Evolutionary conservation across 1,139 yeast genomes (phyloP).

Genomic region (Scheffersomyces insectosa): DNA sequence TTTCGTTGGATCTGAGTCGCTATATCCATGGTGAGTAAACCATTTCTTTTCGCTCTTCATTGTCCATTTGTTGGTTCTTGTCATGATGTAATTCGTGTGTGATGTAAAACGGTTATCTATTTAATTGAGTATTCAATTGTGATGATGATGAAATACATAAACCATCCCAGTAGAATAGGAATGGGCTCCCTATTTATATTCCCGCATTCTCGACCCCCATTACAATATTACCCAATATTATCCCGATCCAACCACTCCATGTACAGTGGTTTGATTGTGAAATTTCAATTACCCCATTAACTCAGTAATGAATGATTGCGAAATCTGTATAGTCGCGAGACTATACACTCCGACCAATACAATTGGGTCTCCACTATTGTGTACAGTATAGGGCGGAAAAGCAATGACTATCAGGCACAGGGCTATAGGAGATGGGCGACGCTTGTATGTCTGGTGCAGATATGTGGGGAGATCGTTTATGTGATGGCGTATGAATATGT

Average conservation of each 20-base stretch:
- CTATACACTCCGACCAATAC: background rate
- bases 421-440: no score
- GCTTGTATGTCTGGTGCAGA: background rate
- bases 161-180: background rate
- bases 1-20: constrained; percentile 68
- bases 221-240: no score
- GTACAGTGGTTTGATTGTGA: background rate
- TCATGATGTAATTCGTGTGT: constrained; percentile 43
- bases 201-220: no score
- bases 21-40: constrained; percentile 74
- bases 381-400: no score
- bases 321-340: background rate
- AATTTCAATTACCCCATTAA: constrained; percentile 1
- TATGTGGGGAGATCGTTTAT: constrained; percentile 1
- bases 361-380: background rate
- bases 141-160: background rate
- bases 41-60: constrained; percentile 61
- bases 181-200: constrained; percentile 9
- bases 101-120: background rate
- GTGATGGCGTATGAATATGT: background rate
- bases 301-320: constrained; percentile 1
- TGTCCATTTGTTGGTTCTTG: constrained; percentile 85
- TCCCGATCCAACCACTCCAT: background rate
- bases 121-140: background rate
- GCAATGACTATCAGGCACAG: no score